Conservation (phyloP, 2,329 filamentous ascomycete genomes). For the Dactylonectria estremocensis region DNA sequence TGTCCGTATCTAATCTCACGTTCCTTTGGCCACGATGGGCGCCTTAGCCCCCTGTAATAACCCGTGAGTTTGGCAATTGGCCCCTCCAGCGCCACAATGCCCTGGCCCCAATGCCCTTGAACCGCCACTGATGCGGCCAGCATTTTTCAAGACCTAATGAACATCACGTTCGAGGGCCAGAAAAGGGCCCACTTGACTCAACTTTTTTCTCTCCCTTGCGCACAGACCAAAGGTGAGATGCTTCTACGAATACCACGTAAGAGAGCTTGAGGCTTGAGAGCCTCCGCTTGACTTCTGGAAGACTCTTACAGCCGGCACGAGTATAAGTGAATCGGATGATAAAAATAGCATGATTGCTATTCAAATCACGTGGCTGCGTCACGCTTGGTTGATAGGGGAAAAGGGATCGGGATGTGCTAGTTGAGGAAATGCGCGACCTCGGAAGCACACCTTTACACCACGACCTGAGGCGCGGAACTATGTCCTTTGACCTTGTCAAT, state of each 20-base stretch:
- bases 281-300: neutral
- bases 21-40: conserved; percentile 31
- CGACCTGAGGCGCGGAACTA: no score
- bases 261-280: neutral
- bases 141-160: neutral
- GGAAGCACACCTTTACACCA: no score
- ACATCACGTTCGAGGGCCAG: conserved; percentile 1
- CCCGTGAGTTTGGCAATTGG: conserved; percentile 31
- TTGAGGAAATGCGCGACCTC: no score
- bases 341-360: no score
- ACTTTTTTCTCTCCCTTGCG: conserved; percentile 5
- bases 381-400: no score
- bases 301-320: no score
- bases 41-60: neutral
- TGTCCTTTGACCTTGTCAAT: no score
- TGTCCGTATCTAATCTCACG: conserved; percentile 48
- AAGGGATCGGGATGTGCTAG: no score
- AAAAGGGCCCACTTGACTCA: neutral
- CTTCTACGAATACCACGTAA: no score
- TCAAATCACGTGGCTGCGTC: no score
- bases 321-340: no score
- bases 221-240: neutral
- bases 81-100: conserved; percentile 40
- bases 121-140: conserved; percentile 23
- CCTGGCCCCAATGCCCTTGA: conserved; percentile 31